phyloP scores from a whole-genome alignment of 2,329 filamentous ascomycete species.

The Ophiosphaerella korrae region DNA sequence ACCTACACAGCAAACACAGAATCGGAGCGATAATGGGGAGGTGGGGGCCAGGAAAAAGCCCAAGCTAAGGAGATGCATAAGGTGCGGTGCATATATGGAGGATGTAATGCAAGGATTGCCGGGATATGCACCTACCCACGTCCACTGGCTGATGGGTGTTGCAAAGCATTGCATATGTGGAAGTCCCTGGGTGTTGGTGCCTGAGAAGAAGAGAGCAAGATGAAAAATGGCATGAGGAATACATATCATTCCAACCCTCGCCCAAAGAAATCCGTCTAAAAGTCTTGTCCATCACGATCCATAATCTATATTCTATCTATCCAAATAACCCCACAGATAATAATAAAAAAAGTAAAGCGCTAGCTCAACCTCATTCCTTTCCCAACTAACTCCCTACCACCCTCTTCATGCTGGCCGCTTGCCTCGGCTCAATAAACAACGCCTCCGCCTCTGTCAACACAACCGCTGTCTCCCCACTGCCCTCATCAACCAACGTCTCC shows the following conservation, averaged over 20 bases:
- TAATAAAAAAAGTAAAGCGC: not conserved
- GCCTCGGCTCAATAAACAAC: constrained; percentile 85
- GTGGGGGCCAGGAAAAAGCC: constrained; percentile 21
- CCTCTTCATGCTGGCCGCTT: constrained; percentile 62
- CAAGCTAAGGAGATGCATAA: constrained; percentile 48
- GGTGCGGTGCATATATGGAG: constrained; percentile 55
- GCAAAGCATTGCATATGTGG: constrained; percentile 48
- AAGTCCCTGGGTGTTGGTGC: constrained; percentile 44
- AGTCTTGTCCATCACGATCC: too few species aligned
- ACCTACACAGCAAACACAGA: constrained; percentile 8
- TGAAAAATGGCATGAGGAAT: not conserved
- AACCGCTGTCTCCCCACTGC: constrained; percentile 63
- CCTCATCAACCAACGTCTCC: constrained; percentile 79
- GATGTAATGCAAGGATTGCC: constrained; percentile 45
- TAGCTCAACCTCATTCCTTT: not conserved
- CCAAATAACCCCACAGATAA: too few species aligned
- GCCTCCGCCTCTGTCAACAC: constrained; percentile 82
- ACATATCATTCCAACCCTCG: too few species aligned
- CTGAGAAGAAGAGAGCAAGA: constrained; percentile 24
- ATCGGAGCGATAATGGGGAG: constrained; percentile 29
- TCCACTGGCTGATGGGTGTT: constrained; percentile 43
- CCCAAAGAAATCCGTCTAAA: too few species aligned
- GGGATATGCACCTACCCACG: constrained; percentile 37
- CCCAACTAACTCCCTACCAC: constrained; percentile 24
- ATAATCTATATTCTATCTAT: too few species aligned